Evolutionary conservation across 768 basidiomycete species (phyloP).

Genomic region (Lyophyllum atratum): DNA sequence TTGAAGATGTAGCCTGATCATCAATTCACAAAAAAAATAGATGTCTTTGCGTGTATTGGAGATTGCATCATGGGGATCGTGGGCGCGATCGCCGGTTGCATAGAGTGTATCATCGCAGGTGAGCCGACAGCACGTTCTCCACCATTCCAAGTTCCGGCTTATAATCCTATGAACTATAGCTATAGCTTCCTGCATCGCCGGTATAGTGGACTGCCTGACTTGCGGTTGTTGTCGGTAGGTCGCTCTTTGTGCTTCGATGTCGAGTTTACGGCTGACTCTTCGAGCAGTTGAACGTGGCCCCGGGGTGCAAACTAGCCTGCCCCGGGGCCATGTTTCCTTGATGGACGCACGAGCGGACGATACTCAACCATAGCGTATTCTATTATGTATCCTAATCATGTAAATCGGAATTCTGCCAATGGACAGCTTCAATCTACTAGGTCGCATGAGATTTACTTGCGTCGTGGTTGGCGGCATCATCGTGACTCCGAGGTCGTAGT

Average conservation of each 20-base stretch:
- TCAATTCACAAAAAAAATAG: constrained; percentile 16
- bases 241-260: neutral
- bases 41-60: constrained; percentile 45
- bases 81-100: constrained; percentile 38
- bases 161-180: constrained; percentile 23
- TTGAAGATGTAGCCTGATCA: neutral
- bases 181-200: constrained; percentile 41
- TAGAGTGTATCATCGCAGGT: constrained; percentile 52
- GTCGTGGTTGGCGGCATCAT: too few species aligned
- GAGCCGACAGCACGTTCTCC: constrained; percentile 11
- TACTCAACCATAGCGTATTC: too few species aligned
- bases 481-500: too few species aligned
- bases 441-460: too few species aligned
- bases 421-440: too few species aligned
- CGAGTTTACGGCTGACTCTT: neutral
- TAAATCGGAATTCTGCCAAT: too few species aligned
- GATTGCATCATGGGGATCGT: constrained; percentile 42
- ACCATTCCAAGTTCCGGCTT: neutral
- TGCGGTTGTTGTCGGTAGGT: constrained; percentile 44
- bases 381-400: too few species aligned
- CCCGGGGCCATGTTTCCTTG: neutral
- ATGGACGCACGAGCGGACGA: too few species aligned
- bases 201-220: constrained; percentile 45
- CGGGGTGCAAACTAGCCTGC: neutral
- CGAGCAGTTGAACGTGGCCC: neutral